Conservation (phyloP, 495 filamentous ascomycete genomes). For the Trichoderma gamsii region DNA sequence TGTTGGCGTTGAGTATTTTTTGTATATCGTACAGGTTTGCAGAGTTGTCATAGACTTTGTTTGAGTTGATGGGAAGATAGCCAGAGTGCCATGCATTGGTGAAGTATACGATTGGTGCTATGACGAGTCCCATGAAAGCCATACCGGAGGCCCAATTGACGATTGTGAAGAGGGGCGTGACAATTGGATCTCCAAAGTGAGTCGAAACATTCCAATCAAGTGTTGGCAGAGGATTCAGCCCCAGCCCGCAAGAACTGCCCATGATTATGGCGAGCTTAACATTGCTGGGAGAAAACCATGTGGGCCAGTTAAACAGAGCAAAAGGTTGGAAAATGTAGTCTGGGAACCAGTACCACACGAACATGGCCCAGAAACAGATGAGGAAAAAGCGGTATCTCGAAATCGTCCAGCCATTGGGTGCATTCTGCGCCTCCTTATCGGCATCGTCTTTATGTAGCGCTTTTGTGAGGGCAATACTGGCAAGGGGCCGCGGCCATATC, state of each 20-base stretch:
- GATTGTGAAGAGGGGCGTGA: constrained; percentile 38
- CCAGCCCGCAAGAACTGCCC: constrained; percentile 30
- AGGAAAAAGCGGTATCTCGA: constrained; percentile 19
- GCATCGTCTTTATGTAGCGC: constrained; percentile 36
- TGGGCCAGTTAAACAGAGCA: constrained; percentile 27
- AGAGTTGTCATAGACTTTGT: constrained; percentile 30
- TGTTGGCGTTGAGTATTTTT: constrained; percentile 24
- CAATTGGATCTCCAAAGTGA: constrained; percentile 23
- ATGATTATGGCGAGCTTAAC: constrained; percentile 26
- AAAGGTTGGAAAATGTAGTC: constrained; percentile 24
- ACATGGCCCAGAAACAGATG: constrained; percentile 21
- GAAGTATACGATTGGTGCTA: constrained; percentile 25
- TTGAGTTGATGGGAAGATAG: constrained; percentile 32
- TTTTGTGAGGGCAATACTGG: constrained; percentile 38
- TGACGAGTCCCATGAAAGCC: constrained; percentile 29
- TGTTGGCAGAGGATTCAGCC: constrained; percentile 36
- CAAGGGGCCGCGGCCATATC: constrained; percentile 37
- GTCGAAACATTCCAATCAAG: constrained; percentile 37
- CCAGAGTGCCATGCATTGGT: constrained; percentile 27
- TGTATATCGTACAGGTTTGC: constrained; percentile 28
- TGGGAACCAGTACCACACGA: constrained; percentile 30
- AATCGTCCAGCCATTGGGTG: constrained; percentile 20
- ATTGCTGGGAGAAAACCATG: constrained; percentile 32
- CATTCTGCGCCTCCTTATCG: constrained; percentile 25
- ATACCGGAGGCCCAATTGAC: constrained; percentile 34